These are phyloP conservation scores for Russula olivacea DNA, from an alignment of 768 basidiomycete species.

Conservation along the genomic window DNA sequence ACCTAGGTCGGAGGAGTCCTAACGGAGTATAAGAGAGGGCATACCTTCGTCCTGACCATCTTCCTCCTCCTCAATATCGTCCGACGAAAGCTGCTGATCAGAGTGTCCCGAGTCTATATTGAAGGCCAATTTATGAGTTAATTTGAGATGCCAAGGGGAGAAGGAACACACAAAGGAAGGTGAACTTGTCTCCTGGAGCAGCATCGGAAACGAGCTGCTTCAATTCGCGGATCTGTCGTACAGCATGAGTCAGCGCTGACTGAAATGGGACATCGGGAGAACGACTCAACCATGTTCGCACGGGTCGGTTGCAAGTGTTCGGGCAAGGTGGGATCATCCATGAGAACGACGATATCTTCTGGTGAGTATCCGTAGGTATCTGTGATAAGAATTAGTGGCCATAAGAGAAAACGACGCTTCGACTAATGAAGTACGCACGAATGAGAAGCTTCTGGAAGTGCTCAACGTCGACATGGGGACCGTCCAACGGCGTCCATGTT, in stretches of 20 bases:
- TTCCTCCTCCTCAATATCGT: conserved; percentile 17
- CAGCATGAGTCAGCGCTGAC: neutral
- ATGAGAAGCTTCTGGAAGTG: conserved; percentile 18
- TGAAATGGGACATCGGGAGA: neutral
- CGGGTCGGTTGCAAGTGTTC: conserved; percentile 16
- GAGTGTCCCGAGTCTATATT: conserved; percentile 28
- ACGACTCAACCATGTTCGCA: conserved; percentile 17
- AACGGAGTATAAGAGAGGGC: neutral
- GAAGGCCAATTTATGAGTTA: neutral
- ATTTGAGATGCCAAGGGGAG: neutral
- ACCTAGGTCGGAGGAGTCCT: neutral
- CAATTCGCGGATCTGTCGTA: conserved; percentile 23
- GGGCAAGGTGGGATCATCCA: conserved; percentile 8
- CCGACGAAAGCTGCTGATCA: conserved; percentile 20
- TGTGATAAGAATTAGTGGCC: neutral
- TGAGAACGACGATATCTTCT: conserved; percentile 22
- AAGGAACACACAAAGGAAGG: conserved; percentile 28
- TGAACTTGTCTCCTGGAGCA: conserved; percentile 26
- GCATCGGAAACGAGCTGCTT: conserved; percentile 22
- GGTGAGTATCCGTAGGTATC: conserved; percentile 16
- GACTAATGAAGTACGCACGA: neutral
- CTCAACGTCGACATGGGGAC: conserved; percentile 18
- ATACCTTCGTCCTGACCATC: conserved; percentile 30
- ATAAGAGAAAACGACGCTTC: neutral
- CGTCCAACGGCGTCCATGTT: neutral